A percentile compares a stretch with the other conserved stretches of the same genome.
Conservation (phyloP, 192 early-diverging fungal genomes). For the Coemansia sp. region DNA sequence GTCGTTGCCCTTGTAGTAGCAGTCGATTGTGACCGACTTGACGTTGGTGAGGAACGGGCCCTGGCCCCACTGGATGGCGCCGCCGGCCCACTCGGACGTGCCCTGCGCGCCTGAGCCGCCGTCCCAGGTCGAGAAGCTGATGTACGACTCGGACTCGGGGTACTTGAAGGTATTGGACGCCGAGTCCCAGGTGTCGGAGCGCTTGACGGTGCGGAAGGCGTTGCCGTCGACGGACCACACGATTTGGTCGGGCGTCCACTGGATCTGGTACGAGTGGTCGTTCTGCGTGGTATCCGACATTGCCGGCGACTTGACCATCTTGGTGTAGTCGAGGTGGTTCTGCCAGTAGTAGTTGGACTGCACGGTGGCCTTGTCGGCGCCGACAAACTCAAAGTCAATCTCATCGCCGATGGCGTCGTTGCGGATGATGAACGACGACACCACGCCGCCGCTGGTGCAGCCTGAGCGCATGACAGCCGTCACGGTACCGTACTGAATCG, state of each 20-base stretch:
- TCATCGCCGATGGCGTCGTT: slow-evolving; percentile 57
- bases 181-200: slow-evolving; percentile 47
- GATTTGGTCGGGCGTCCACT: slow-evolving; percentile 58
- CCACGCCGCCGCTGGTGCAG: slow-evolving; percentile 53
- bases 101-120: slow-evolving; percentile 55
- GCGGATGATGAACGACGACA: slow-evolving; percentile 58
- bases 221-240: slow-evolving; percentile 52
- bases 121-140: slow-evolving; percentile 65
- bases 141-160: slow-evolving; percentile 49
- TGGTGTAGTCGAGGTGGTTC: slow-evolving; percentile 54
- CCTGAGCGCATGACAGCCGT: slow-evolving; percentile 54
- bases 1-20: slow-evolving; percentile 55
- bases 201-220: slow-evolving; percentile 49
- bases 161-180: slow-evolving; percentile 39
- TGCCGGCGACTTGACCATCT: slow-evolving; percentile 41
- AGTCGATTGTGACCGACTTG: slow-evolving; percentile 53
- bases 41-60: slow-evolving; percentile 50
- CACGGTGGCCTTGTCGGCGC: slow-evolving; percentile 47
- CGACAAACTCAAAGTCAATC: slow-evolving; percentile 66
- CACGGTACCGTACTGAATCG: slow-evolving; percentile 60
- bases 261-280: slow-evolving; percentile 56
- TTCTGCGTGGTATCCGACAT: slow-evolving; percentile 41
- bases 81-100: slow-evolving; percentile 61
- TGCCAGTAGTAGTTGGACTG: slow-evolving; percentile 65
- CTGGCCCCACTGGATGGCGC: slow-evolving; percentile 56